phyloP scores from a whole-genome alignment of 192 early-diverging fungal genomes.

The Coemansia sp. region DNA sequence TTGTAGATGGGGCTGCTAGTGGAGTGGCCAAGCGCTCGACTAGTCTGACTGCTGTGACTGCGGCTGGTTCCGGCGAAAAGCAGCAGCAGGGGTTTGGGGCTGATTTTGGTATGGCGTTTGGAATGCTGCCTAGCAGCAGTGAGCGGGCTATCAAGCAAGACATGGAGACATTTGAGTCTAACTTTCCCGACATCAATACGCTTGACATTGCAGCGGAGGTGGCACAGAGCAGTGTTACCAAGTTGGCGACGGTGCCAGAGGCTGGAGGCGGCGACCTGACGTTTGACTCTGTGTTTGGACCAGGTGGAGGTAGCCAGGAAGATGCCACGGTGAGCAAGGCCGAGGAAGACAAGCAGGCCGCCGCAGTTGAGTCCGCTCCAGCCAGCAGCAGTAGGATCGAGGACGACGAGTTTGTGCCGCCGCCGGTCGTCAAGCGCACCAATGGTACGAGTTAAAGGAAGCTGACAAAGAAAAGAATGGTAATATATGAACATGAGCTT shows the following conservation, averaged over 20 bases:
- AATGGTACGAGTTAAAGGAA: constrained; percentile 41
- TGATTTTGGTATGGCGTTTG: constrained; percentile 50
- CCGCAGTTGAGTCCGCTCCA: not conserved
- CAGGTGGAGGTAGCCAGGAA: constrained; percentile 11
- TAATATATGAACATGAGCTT: not conserved
- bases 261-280: constrained; percentile 23
- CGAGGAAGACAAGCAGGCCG: not conserved
- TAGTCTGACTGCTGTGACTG: not conserved
- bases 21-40: not conserved
- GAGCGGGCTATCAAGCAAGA: constrained; percentile 41
- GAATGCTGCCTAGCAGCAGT: constrained; percentile 14
- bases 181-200: constrained; percentile 48
- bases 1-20: not conserved
- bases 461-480: not conserved
- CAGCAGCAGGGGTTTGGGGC: constrained; percentile 27
- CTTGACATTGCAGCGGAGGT: constrained; percentile 20
- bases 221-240: constrained; percentile 4
- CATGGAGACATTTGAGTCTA: constrained; percentile 40
- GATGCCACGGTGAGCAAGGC: constrained; percentile 3
- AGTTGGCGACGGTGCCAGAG: constrained; percentile 4
- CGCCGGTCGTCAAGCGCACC: constrained; percentile 52
- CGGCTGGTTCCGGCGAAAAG: not conserved
- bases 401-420: constrained; percentile 45
- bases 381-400: constrained; percentile 4
- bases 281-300: constrained; percentile 53